Conservation (phyloP, 345 rosid species). For the Rhodamnia argentea region DNA sequence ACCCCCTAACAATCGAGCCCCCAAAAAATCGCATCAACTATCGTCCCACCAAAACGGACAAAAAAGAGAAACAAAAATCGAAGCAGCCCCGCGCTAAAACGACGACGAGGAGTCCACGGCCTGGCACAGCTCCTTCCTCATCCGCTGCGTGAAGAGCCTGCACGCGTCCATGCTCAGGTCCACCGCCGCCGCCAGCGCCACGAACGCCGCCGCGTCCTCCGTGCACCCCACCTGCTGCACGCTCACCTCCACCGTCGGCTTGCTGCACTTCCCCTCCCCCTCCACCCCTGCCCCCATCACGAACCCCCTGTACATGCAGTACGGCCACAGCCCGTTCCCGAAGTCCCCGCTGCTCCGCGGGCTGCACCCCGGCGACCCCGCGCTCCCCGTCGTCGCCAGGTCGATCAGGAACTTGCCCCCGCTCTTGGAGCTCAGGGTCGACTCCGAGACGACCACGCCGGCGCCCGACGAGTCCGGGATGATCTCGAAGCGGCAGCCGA, state of each 20-base stretch:
- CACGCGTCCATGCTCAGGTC: slow-evolving; percentile 96
- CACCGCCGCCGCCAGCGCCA: slow-evolving; percentile 83
- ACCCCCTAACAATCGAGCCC: not conserved
- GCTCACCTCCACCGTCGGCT: slow-evolving; percentile 76
- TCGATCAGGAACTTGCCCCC: slow-evolving; percentile 82
- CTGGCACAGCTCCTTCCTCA: slow-evolving; percentile 74
- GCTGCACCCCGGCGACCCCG: slow-evolving; percentile 56
- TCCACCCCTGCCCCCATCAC: slow-evolving; percentile 86
- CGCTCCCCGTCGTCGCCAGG: slow-evolving; percentile 24
- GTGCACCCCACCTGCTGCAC: slow-evolving; percentile 89
- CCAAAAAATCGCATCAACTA: not conserved
- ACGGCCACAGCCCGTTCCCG: slow-evolving; percentile 67
- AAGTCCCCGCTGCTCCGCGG: slow-evolving; percentile 77
- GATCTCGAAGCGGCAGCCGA: slow-evolving; percentile 71
- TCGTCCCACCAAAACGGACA: not conserved
- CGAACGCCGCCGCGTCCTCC: slow-evolving; percentile 92
- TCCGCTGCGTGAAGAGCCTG: slow-evolving; percentile 70
- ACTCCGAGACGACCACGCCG: slow-evolving; percentile 64
- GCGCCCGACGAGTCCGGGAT: slow-evolving; percentile 58
- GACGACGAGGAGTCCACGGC: not conserved
- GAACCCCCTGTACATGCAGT: slow-evolving; percentile 52
- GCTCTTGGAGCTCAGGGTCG: slow-evolving; percentile 44
- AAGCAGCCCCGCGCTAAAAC: not conserved
- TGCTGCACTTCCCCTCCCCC: slow-evolving; percentile 82
- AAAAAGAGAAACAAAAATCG: not conserved